Percentiles rank a stretch among this genome's conserved stretches.
Conservation (phyloP, 805 yeast species). For the Metschnikowia drakensbergensis region DNA sequence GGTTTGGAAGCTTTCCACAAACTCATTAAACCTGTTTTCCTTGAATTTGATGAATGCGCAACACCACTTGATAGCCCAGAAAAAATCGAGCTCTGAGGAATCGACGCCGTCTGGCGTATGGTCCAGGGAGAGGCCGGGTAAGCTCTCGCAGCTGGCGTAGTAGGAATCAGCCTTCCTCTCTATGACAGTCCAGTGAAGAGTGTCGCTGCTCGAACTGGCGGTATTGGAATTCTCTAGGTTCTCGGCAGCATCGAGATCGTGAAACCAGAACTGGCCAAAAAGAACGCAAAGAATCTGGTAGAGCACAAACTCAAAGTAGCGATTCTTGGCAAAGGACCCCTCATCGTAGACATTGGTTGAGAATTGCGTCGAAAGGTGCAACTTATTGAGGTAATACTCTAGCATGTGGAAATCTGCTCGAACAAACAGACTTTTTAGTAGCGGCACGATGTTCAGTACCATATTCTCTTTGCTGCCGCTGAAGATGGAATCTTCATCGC, state of each 20-base stretch:
- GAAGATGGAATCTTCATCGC: constrained; percentile 10
- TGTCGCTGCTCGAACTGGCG: neutral
- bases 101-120: constrained; percentile 5
- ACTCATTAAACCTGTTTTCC: constrained; percentile 24
- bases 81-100: constrained; percentile 21
- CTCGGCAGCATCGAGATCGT: neutral
- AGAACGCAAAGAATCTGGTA: constrained; percentile 23
- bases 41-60: constrained; percentile 24
- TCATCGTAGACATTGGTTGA: constrained; percentile 23
- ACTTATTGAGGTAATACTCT: constrained; percentile 17
- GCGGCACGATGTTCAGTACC: constrained; percentile 8
- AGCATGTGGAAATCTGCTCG: constrained; percentile 20
- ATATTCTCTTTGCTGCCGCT: constrained; percentile 7
- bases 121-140: constrained; percentile 11
- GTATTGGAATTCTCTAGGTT: neutral
- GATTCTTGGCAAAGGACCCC: constrained; percentile 21
- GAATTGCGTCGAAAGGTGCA: constrained; percentile 20
- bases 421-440: constrained; percentile 14
- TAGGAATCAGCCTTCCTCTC: constrained; percentile 24
- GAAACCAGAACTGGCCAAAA: constrained; percentile 23
- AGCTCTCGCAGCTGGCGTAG: constrained; percentile 19
- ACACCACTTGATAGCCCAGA: constrained; percentile 21
- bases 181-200: constrained; percentile 13
- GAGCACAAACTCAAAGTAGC: constrained; percentile 28
- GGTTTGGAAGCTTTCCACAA: constrained; percentile 21